Evolutionary conservation across 192 early-diverging fungal species (phyloP).

Genomic region (Pilaira anomala): DNA sequence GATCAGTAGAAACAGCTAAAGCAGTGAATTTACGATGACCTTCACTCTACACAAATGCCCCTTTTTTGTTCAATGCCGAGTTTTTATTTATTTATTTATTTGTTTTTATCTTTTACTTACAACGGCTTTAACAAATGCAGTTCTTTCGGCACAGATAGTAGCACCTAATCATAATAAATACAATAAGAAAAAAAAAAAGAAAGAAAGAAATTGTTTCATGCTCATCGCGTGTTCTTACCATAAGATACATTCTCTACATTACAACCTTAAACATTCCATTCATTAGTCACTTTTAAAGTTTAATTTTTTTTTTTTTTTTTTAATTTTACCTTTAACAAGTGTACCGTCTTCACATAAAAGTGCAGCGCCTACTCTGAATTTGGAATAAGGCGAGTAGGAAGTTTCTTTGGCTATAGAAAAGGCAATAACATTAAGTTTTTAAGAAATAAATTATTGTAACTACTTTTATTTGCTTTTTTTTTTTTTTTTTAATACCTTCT

Average conservation of each 20-base stretch:
- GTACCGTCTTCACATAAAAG: constrained; percentile 65
- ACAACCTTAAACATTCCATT: constrained; percentile 43
- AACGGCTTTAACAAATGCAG: constrained; percentile 86
- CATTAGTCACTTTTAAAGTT: neutral
- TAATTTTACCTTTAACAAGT: constrained; percentile 55
- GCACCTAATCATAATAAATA: constrained; percentile 44
- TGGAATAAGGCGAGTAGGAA: constrained; percentile 88
- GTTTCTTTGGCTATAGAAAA: constrained; percentile 55
- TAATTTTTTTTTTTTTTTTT: neutral
- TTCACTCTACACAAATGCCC: constrained; percentile 50
- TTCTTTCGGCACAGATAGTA: constrained; percentile 89
- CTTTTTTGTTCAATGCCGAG: neutral
- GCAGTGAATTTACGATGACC: constrained; percentile 73
- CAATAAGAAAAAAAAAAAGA: constrained; percentile 10
- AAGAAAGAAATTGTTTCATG: neutral
- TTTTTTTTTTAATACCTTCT: neutral
- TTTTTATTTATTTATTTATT: neutral
- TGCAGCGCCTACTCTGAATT: constrained; percentile 89
- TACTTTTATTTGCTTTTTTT: no score
- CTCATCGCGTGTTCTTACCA: constrained; percentile 39
- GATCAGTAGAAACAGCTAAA: constrained; percentile 74
- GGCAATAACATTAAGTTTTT: neutral
- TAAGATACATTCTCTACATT: constrained; percentile 93
- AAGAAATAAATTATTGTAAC: neutral
- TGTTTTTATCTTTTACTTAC: constrained; percentile 39